Percentiles rank a stretch among this genome's conserved stretches.
phyloP scores from a whole-genome alignment of 1,284 basidiomycete species.

The Porodaedalea pini region DNA sequence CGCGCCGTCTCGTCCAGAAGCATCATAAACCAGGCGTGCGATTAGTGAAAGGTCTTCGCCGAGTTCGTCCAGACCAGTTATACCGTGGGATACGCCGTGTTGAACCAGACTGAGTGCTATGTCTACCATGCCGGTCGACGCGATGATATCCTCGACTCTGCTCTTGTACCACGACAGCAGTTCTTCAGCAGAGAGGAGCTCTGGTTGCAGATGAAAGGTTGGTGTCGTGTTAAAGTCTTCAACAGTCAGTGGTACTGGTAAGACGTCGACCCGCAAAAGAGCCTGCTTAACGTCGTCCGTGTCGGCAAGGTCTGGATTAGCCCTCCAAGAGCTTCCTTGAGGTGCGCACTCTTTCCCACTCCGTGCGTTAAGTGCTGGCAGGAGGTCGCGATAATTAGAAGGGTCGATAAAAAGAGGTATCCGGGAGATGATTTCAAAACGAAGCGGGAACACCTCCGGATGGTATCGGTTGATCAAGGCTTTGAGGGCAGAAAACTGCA shows the following conservation, averaged over 20 bases:
- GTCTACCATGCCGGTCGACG: slow-evolving; percentile 72
- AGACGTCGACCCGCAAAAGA: slow-evolving; percentile 27
- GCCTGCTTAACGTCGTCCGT: slow-evolving; percentile 36
- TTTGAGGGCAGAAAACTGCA: slow-evolving; percentile 54
- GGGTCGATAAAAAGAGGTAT: slow-evolving; percentile 74
- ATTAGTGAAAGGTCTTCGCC: slow-evolving; percentile 89
- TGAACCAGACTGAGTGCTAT: slow-evolving; percentile 77
- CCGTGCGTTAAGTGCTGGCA: slow-evolving; percentile 57
- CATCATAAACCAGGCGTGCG: slow-evolving; percentile 82
- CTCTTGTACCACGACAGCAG: slow-evolving; percentile 72
- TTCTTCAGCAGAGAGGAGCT: slow-evolving; percentile 30
- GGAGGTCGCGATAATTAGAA: slow-evolving; percentile 53
- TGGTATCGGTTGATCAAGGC: slow-evolving; percentile 58
- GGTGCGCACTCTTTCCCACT: slow-evolving; percentile 42
- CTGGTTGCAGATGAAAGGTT: background rate
- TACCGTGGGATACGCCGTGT: slow-evolving; percentile 77
- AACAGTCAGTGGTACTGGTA: slow-evolving; percentile 2
- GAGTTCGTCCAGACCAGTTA: slow-evolving; percentile 76
- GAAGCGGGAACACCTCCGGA: slow-evolving; percentile 59
- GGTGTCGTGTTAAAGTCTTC: background rate
- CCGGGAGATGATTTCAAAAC: slow-evolving; percentile 64
- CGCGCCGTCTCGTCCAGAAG: slow-evolving; percentile 40
- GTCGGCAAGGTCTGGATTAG: slow-evolving; percentile 56
- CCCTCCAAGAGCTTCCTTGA: slow-evolving; percentile 42
- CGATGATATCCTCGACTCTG: slow-evolving; percentile 61